Evolutionary conservation across 129 eudicot genomes (phyloP), one percentile per base, ranked within the genome.

Genomic region (Calendula officinalis): DNA sequence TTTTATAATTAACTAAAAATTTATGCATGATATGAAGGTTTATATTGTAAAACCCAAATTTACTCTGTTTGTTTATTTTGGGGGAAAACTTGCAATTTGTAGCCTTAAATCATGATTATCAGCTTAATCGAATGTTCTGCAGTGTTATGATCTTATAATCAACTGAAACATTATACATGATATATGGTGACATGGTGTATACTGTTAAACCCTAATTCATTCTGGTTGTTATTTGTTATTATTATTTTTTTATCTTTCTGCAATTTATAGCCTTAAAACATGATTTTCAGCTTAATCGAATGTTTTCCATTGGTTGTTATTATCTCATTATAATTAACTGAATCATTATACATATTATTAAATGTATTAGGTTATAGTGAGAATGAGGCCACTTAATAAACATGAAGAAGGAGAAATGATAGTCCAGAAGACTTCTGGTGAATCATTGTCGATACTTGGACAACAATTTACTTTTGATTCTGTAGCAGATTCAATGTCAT

Each of bases 391-490:
- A 38, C 77, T 73, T 38, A 85, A 43, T 79, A 81, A 70, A 22
- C 83, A 77, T 35, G 98, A 91, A 81, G 95, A 81, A 16, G 90
- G 83, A 47, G 95, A 81, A 59, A 41, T 64, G 49, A 75, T 88
- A 46, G 87, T 78, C 32, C 83, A 83, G 75, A 92, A 92, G 75
- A 62, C 73, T 39, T 67, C 95, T 6, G 67, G 78, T 56, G 86
- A 88, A 77, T 83, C 96, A 16, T 74, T 92, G 74, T 51, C 96
- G 17, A 77, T 88, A 45, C 79, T 68, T 54, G 95, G 89, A 11
- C 91, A 92, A 15, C 81, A 80, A 44, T 92, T 88, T 64, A 81
- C 98, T 11, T 88, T 82, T 62, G 98, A 92, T 70, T 84, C 86
- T 43, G 83, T 92, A 41, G 96, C 96, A 30, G 96, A 85, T 60